Percentiles rank a stretch among this genome's conserved stretches.
These are phyloP conservation scores for Singerocomus inundabilis DNA, from an alignment of 1,284 basidiomycete species.

Conservation along the genomic window DNA sequence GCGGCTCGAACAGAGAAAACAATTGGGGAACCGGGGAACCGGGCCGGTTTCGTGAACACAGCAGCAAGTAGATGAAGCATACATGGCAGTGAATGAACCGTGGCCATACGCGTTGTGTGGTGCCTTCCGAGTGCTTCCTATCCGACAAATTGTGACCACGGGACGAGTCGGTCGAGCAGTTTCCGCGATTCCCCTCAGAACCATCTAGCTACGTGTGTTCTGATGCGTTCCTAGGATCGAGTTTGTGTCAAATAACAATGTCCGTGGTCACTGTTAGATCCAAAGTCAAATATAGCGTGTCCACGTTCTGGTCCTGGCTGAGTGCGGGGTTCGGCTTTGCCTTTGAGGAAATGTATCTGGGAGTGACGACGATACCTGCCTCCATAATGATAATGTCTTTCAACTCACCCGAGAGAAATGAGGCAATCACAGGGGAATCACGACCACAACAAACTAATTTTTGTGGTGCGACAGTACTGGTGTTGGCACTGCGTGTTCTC, in stretches of 20 bases:
- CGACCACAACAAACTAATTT: neutral
- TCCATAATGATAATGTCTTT: too few relatives aligned
- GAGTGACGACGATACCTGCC: neutral
- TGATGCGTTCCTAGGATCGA: neutral
- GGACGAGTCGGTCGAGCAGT: neutral
- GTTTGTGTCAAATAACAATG: neutral
- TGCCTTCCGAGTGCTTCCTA: conserved; percentile 1
- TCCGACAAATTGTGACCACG: conserved; percentile 1
- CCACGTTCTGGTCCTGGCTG: neutral
- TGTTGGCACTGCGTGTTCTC: neutral
- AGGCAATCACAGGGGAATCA: neutral
- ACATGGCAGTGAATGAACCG: too few relatives aligned
- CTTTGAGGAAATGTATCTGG: conserved; percentile 1
- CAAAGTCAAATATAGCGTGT: neutral
- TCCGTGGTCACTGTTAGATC: neutral
- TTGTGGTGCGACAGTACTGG: too few relatives aligned
- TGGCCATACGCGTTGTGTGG: too few relatives aligned
- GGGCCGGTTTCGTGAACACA: too few relatives aligned
- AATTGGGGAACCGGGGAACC: too few relatives aligned
- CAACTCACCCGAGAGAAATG: neutral
- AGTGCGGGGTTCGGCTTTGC: neutral
- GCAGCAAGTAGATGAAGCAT: too few relatives aligned
- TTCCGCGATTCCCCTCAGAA: neutral
- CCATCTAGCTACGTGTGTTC: neutral
- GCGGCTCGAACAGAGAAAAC: too few relatives aligned